phyloP scores from a whole-genome alignment of 208 protist species.

The Leishmania amazonensis region DNA sequence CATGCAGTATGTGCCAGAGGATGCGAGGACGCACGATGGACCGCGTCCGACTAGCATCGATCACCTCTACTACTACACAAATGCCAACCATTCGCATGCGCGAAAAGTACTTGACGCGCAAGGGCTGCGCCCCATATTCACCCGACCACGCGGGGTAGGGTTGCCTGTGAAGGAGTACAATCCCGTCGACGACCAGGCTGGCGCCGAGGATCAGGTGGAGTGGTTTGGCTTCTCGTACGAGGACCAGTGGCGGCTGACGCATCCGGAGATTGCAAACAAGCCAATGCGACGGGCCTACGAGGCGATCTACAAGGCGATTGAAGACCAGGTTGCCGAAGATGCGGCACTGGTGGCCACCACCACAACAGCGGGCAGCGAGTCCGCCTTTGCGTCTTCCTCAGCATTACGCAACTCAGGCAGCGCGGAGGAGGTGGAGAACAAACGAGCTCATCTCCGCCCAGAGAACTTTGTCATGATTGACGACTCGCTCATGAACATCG shows the following conservation, averaged over 20 bases:
- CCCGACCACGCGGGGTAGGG: conserved; percentile 22
- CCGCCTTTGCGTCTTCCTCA: background rate
- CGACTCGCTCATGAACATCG: conserved; percentile 73
- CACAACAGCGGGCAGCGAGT: background rate
- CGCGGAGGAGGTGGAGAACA: conserved; percentile 28
- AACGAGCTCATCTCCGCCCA: conserved; percentile 28
- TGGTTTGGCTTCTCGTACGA: conserved; percentile 74
- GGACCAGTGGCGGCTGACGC: conserved; percentile 76
- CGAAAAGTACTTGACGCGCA: conserved; percentile 44
- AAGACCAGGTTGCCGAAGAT: conserved; percentile 31
- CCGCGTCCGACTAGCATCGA: conserved; percentile 15
- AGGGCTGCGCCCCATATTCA: conserved; percentile 55
- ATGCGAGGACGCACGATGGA: background rate
- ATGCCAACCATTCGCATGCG: conserved; percentile 63
- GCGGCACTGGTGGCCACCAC: background rate
- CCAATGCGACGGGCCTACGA: conserved; percentile 62
- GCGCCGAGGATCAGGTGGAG: conserved; percentile 39
- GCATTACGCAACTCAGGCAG: background rate
- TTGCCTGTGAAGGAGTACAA: conserved; percentile 37
- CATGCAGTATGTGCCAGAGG: conserved; percentile 31
- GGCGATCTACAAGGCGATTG: conserved; percentile 51
- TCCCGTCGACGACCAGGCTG: conserved; percentile 27
- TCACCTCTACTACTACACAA: conserved; percentile 80
- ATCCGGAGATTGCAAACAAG: conserved; percentile 66
- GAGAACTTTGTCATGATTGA: conserved; percentile 75